These are phyloP conservation scores for Mortierella sp. DNA, from an alignment of 371 early-diverging fungal genomes.

Conservation along the genomic window DNA sequence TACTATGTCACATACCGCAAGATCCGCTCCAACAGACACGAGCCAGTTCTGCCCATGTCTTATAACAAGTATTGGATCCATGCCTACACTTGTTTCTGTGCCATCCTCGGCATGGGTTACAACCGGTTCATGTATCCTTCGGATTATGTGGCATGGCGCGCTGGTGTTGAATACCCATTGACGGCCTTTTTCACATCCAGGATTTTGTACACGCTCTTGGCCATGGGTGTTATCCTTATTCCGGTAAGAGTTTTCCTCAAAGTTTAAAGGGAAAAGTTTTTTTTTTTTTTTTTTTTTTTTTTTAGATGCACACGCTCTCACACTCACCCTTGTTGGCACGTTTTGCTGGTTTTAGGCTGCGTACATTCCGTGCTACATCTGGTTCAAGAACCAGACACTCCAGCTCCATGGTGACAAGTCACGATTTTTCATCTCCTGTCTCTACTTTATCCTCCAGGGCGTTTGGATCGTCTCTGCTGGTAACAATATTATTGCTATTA, in stretches of 20 bases:
- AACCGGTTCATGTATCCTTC: slow-evolving; percentile 48
- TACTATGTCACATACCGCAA: slow-evolving; percentile 42
- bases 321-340: too few relatives aligned
- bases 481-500: too few relatives aligned
- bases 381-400: slow-evolving; percentile 36
- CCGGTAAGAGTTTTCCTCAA: slow-evolving; percentile 20
- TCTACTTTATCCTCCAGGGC: slow-evolving; percentile 34
- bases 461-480: slow-evolving; percentile 18
- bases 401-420: slow-evolving; percentile 29
- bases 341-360: slow-evolving; percentile 23
- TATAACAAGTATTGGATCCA: slow-evolving; percentile 48
- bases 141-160: slow-evolving; percentile 43
- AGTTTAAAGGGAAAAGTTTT: background rate
- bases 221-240: slow-evolving; percentile 46
- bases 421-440: slow-evolving; percentile 19
- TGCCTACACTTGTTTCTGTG: slow-evolving; percentile 48
- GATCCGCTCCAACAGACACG: slow-evolving; percentile 20
- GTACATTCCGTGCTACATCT: slow-evolving; percentile 39
- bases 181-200: slow-evolving; percentile 40
- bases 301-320: too few relatives aligned
- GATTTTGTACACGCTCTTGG: slow-evolving; percentile 37
- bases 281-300: background rate
- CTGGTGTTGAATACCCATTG: slow-evolving; percentile 30
- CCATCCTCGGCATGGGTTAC: slow-evolving; percentile 48
- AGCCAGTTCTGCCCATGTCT: slow-evolving; percentile 14